These are phyloP conservation scores for Candida pseudoglaebosa DNA, from an alignment of 805 yeast species.

Conservation along the genomic window DNA sequence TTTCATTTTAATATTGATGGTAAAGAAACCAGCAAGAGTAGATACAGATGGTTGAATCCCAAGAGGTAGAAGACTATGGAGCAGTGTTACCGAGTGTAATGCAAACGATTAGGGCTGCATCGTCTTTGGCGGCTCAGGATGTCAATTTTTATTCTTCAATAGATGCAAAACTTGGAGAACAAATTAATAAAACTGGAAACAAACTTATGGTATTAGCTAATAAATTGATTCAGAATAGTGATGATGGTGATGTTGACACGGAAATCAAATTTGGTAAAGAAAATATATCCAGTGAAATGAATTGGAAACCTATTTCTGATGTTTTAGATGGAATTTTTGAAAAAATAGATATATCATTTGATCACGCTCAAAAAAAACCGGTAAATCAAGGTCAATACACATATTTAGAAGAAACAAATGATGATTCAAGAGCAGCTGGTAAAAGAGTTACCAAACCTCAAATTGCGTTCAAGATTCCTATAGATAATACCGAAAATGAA, in stretches of 20 bases:
- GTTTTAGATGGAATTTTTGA: conserved; percentile 71
- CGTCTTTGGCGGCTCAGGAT: conserved; percentile 74
- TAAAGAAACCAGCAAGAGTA: too few species aligned
- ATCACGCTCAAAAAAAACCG: conserved; percentile 27
- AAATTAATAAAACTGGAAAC: conserved; percentile 39
- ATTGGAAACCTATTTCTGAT: conserved; percentile 63
- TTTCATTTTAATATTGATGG: too few species aligned
- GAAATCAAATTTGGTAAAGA: conserved; percentile 39
- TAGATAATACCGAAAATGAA: conserved; percentile 63
- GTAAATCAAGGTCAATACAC: conserved; percentile 22
- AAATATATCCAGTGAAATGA: conserved; percentile 33
- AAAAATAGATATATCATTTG: conserved; percentile 67
- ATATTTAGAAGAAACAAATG: conserved; percentile 46
- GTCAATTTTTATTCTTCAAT: conserved; percentile 68
- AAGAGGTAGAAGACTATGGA: conserved; percentile 9
- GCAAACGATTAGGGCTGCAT: conserved; percentile 58
- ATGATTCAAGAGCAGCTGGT: conserved; percentile 9
- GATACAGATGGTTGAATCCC: conserved; percentile 6
- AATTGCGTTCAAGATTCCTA: conserved; percentile 45
- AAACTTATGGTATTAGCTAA: conserved; percentile 46
- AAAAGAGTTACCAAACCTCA: conserved; percentile 65
- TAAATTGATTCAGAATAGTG: conserved; percentile 27
- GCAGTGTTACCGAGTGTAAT: conserved; percentile 45
- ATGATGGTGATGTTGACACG: conserved; percentile 12
- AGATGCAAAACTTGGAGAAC: conserved; percentile 42